A percentile compares a stretch with the other conserved stretches of the same genome.
phyloP scores from a whole-genome alignment of 768 basidiomycete species.

The Termitomyces eurrhizus region DNA sequence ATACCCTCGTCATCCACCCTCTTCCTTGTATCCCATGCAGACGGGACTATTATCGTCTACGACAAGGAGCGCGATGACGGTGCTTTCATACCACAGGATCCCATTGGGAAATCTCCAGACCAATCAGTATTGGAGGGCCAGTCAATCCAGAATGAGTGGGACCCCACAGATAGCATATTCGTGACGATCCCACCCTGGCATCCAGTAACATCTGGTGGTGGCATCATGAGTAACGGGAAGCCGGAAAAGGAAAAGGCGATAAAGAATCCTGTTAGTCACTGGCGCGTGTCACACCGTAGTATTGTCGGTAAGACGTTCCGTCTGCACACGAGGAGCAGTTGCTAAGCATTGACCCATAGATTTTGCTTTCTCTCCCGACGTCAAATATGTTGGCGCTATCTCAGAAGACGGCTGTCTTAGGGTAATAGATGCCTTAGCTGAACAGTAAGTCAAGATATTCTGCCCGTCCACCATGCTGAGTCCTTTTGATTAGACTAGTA shows the following conservation, averaged over 20 bases:
- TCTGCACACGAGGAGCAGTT: neutral
- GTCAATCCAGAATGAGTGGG: constrained; percentile 55
- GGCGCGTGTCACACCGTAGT: constrained; percentile 69
- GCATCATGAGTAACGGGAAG: constrained; percentile 30
- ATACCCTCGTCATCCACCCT: constrained; percentile 76
- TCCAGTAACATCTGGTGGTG: constrained; percentile 49
- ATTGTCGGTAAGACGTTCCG: constrained; percentile 56
- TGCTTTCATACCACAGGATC: constrained; percentile 60
- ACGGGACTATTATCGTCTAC: constrained; percentile 86
- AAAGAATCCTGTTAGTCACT: constrained; percentile 90
- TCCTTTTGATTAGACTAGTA: constrained; percentile 54
- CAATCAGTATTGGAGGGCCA: constrained; percentile 25
- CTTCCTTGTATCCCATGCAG: constrained; percentile 84
- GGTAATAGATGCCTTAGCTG: constrained; percentile 83
- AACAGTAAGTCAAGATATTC: constrained; percentile 54
- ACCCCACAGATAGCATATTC: constrained; percentile 70
- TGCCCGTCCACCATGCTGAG: neutral
- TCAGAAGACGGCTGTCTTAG: constrained; percentile 91
- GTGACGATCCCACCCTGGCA: constrained; percentile 89
- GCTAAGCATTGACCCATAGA: constrained; percentile 38
- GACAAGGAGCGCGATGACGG: constrained; percentile 92
- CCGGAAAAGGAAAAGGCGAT: constrained; percentile 66
- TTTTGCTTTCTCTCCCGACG: constrained; percentile 92
- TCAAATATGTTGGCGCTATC: constrained; percentile 84
- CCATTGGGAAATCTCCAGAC: constrained; percentile 30